Conservation (phyloP, 2,329 filamentous ascomycete species). For the Torrubiellomyces zombiae region DNA sequence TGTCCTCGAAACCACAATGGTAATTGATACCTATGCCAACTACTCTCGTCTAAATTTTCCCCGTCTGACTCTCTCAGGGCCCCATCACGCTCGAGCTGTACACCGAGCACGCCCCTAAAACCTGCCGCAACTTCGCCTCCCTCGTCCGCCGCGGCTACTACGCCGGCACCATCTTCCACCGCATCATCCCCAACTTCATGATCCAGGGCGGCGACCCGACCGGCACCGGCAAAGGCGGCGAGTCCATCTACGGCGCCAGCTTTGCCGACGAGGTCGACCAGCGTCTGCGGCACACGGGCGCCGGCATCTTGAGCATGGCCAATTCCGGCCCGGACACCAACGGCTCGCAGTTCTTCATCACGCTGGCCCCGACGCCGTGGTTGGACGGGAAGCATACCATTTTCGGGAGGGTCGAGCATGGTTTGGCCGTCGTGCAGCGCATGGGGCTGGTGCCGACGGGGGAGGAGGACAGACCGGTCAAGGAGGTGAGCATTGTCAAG, state of each 20-base stretch:
- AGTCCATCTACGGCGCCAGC: conserved; percentile 79
- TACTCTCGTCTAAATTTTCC: conserved; percentile 1
- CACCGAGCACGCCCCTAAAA: conserved; percentile 71
- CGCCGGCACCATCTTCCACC: conserved; percentile 73
- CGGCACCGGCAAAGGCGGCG: conserved; percentile 77
- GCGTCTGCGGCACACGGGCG: conserved; percentile 75
- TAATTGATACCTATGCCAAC: conserved; percentile 22
- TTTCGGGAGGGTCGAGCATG: conserved; percentile 76
- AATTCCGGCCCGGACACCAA: conserved; percentile 90
- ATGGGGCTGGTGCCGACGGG: conserved; percentile 81
- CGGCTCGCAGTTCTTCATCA: conserved; percentile 91
- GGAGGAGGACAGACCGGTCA: conserved; percentile 60
- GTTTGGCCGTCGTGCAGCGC: conserved; percentile 68
- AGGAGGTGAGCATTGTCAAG: conserved; percentile 65
- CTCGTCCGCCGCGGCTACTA: conserved; percentile 78
- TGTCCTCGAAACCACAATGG: conserved; percentile 73
- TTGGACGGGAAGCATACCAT: conserved; percentile 95
- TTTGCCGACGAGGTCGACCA: conserved; percentile 83
- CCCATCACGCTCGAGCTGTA: conserved; percentile 80
- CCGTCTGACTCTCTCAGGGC: conserved; percentile 36
- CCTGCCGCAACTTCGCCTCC: conserved; percentile 74
- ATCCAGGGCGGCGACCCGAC: conserved; percentile 89
- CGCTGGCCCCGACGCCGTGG: conserved; percentile 87
- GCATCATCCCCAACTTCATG: conserved; percentile 94
- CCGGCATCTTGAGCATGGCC: conserved; percentile 90